These are phyloP conservation scores for Trypanosoma avium DNA, from an alignment of 208 protist species.

Conservation along the genomic window DNA sequence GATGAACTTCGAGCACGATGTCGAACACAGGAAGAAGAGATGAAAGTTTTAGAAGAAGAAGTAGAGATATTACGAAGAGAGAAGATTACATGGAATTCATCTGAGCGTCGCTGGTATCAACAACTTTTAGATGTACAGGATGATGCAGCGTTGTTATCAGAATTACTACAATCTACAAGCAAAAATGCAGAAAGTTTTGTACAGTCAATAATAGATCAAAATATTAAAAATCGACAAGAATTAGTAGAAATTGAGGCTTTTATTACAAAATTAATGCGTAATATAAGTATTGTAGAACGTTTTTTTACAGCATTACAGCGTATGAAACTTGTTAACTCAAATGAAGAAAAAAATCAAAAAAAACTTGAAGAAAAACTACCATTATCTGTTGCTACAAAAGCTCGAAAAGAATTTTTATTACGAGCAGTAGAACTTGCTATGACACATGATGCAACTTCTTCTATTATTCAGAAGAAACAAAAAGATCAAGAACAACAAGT, in stretches of 20 bases:
- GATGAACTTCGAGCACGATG: conserved; percentile 38
- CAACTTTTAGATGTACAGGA: conserved; percentile 65
- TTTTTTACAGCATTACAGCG: conserved; percentile 67
- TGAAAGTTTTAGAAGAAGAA: conserved; percentile 26
- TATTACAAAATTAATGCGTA: conserved; percentile 63
- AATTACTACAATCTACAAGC: conserved; percentile 52
- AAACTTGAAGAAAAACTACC: neutral
- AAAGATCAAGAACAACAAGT: neutral
- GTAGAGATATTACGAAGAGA: conserved; percentile 39
- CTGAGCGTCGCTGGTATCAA: conserved; percentile 35
- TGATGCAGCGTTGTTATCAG: conserved; percentile 70
- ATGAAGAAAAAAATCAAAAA: neutral
- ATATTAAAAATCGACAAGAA: neutral
- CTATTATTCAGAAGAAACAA: neutral
- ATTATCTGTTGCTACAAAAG: conserved; percentile 24
- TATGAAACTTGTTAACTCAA: conserved; percentile 62
- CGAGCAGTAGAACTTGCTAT: conserved; percentile 57
- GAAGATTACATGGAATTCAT: conserved; percentile 28
- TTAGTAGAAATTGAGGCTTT: conserved; percentile 32
- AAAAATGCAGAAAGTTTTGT: conserved; percentile 56
- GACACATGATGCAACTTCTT: neutral
- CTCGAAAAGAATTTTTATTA: conserved; percentile 54
- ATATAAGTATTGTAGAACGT: conserved; percentile 59
- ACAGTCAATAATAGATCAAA: conserved; percentile 4
- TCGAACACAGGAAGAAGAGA: conserved; percentile 6